Percentiles rank a stretch among this genome's conserved stretches.
phyloP scores from a whole-genome alignment of 2,329 filamentous ascomycete genomes.

The Fusarium sp. region DNA sequence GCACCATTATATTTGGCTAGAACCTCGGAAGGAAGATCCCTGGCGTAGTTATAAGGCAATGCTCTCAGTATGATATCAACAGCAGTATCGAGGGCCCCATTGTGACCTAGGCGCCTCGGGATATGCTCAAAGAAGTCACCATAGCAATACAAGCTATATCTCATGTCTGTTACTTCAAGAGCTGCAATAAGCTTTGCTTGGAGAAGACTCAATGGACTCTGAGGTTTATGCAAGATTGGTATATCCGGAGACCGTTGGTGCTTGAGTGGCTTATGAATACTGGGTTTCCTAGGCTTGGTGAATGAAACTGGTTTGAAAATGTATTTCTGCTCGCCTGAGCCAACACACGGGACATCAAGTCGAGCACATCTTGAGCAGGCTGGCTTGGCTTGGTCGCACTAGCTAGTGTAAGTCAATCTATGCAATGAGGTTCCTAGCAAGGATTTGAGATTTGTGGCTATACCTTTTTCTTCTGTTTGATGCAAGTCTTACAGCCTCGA shows the following conservation, averaged over 20 bases:
- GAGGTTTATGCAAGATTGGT: not conserved
- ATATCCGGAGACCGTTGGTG: not conserved
- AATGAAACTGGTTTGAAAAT: constrained; percentile 58
- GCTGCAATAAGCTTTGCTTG: constrained; percentile 45
- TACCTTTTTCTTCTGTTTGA: constrained; percentile 67
- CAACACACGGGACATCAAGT: constrained; percentile 58
- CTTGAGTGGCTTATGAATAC: not conserved
- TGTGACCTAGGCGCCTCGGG: constrained; percentile 58
- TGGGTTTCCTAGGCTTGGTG: constrained; percentile 8
- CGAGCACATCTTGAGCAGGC: constrained; percentile 60
- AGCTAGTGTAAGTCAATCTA: not conserved
- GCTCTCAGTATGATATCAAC: constrained; percentile 45
- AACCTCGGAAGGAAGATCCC: constrained; percentile 25
- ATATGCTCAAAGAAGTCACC: constrained; percentile 59
- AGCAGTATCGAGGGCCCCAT: constrained; percentile 57
- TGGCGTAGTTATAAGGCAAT: constrained; percentile 37
- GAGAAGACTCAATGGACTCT: constrained; percentile 27
- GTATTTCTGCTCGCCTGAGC: constrained; percentile 60
- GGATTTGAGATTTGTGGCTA: not conserved
- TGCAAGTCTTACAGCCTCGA: constrained; percentile 62
- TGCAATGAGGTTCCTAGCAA: rapidly evolving
- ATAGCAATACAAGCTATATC: constrained; percentile 60
- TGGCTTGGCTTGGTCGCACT: constrained; percentile 62
- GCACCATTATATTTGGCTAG: constrained; percentile 46
- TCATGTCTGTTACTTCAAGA: constrained; percentile 55